A percentile compares a stretch with the other conserved stretches of the same genome.
phyloP scores from a whole-genome alignment of 2,329 filamentous ascomycete genomes.

The Fusarium agapanthi region DNA sequence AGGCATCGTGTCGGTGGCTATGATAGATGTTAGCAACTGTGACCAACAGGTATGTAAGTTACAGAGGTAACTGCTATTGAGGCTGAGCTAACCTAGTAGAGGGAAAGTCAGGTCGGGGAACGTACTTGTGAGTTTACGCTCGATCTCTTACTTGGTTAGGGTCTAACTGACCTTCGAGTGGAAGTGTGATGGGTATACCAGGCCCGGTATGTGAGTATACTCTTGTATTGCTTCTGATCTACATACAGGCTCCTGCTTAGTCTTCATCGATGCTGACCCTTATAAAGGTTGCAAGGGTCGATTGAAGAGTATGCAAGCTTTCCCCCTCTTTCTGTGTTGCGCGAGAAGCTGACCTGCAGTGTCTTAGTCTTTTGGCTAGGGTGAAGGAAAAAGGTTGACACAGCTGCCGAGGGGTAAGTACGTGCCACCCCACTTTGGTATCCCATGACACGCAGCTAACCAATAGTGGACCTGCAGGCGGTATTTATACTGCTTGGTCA shows the following conservation, averaged over 20 bases:
- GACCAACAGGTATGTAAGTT: background rate
- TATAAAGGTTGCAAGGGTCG: background rate
- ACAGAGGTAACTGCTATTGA: background rate
- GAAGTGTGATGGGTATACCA: background rate
- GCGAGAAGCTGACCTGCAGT: background rate
- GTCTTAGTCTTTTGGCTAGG: background rate
- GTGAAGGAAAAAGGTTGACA: too few relatives aligned
- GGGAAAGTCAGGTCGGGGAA: background rate
- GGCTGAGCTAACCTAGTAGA: background rate
- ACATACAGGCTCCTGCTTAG: fast-evolving
- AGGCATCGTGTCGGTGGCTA: background rate
- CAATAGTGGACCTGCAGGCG: background rate
- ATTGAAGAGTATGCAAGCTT: background rate
- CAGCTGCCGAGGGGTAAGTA: background rate
- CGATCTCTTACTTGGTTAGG: background rate
- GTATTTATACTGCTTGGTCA: background rate
- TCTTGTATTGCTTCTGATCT: background rate
- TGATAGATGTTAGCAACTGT: too few relatives aligned
- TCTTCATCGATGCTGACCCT: background rate
- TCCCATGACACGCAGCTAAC: background rate
- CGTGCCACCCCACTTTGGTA: background rate
- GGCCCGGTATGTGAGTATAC: background rate
- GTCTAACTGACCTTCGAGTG: background rate
- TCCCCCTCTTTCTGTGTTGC: too few relatives aligned
- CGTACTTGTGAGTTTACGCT: background rate